phyloP scores from a whole-genome alignment of 2,329 filamentous ascomycete genomes.

The Claviceps maximensis region DNA sequence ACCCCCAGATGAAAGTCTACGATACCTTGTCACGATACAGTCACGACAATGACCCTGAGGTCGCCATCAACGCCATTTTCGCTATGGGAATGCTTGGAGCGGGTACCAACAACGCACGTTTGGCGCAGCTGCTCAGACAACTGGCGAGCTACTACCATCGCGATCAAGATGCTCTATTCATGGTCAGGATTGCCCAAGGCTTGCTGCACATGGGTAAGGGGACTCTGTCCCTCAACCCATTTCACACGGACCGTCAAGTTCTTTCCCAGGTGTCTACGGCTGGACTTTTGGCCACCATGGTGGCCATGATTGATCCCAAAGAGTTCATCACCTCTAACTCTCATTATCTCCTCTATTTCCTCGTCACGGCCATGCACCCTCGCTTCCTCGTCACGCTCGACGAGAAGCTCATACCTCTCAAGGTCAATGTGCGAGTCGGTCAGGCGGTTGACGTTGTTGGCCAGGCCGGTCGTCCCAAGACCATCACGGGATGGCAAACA shows the following conservation, averaged over 20 bases:
- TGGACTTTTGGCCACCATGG: conserved; percentile 76
- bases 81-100: conserved; percentile 96
- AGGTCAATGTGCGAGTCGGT: conserved; percentile 91
- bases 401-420: conserved; percentile 84
- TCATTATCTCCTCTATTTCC: conserved; percentile 95
- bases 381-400: conserved; percentile 93
- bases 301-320: conserved; percentile 93
- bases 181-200: conserved; percentile 97
- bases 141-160: conserved; percentile 96
- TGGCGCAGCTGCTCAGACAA: conserved; percentile 88
- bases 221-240: conserved; percentile 90
- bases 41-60: conserved; percentile 97
- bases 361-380: conserved; percentile 93
- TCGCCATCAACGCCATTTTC: conserved; percentile 97
- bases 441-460: conserved; percentile 97
- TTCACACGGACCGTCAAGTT: conserved; percentile 96
- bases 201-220: conserved; percentile 99
- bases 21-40: conserved; percentile 95
- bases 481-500: conserved; percentile 98
- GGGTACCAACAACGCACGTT: conserved; percentile 92
- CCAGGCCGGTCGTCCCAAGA: conserved; percentile 93
- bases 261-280: conserved; percentile 83
- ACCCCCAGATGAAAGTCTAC: conserved; percentile 99
- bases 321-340: conserved; percentile 54
- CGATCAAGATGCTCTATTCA: conserved; percentile 91